These are phyloP conservation scores for Erucastrum elatum DNA, from an alignment of 345 rosid genomes.

Conservation along the genomic window DNA sequence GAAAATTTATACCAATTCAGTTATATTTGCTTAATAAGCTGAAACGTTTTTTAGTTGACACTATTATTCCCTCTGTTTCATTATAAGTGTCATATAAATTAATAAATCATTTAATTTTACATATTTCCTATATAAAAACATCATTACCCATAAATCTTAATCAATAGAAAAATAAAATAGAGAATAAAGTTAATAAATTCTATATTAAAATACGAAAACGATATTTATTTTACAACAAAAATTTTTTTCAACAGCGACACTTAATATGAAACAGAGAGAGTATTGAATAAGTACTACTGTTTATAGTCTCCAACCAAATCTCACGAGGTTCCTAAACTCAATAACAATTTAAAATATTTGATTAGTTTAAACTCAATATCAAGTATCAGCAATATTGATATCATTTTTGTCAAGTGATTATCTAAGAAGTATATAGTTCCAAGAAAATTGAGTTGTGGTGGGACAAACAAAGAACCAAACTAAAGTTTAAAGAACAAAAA, in stretches of 20 bases:
- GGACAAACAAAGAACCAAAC: constrained; percentile 32
- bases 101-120: too few relatives aligned
- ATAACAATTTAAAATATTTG: background rate
- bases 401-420: too few relatives aligned
- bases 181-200: too few relatives aligned
- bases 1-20: background rate
- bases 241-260: too few relatives aligned
- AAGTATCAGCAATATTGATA: background rate
- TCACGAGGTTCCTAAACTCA: background rate
- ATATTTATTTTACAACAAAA: too few relatives aligned
- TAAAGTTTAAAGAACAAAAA: constrained; percentile 7
- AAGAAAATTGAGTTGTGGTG: constrained; percentile 26
- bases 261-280: too few relatives aligned
- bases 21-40: background rate
- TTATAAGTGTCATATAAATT: too few relatives aligned
- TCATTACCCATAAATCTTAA: too few relatives aligned
- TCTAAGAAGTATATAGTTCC: constrained; percentile 12
- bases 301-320: background rate
- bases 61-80: too few relatives aligned
- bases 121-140: too few relatives aligned
- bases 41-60: background rate
- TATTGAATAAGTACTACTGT: background rate
- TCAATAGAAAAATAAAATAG: too few relatives aligned
- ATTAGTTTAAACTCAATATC: background rate
- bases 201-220: too few relatives aligned